phyloP scores from a whole-genome alignment of 805 yeast species.

The Ogataea siamensis region DNA sequence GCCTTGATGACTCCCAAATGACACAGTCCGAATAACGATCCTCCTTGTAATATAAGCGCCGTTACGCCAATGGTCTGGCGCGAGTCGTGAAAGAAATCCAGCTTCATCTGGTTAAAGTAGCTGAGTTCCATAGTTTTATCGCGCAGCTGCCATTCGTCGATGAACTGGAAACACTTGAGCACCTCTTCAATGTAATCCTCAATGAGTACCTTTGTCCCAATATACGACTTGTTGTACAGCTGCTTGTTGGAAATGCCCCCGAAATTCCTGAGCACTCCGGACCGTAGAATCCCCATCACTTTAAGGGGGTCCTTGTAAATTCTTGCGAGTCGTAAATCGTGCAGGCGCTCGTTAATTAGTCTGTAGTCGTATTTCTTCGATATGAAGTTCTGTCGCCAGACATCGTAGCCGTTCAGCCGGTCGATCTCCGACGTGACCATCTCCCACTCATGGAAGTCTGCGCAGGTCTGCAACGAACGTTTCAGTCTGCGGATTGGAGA shows the following conservation, averaged over 20 bases:
- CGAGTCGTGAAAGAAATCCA: conserved; percentile 81
- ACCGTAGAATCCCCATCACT: conserved; percentile 66
- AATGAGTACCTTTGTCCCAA: conserved; percentile 86
- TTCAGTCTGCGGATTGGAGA: conserved; percentile 24
- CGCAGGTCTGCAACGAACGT: conserved; percentile 40
- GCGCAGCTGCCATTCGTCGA: conserved; percentile 42
- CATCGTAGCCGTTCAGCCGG: conserved; percentile 49
- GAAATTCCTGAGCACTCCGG: conserved; percentile 84
- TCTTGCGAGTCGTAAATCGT: conserved; percentile 60
- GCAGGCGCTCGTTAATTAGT: conserved; percentile 71
- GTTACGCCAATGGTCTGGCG: conserved; percentile 87
- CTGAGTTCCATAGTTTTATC: conserved; percentile 35
- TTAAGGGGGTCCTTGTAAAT: conserved; percentile 52
- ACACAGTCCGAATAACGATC: conserved; percentile 89
- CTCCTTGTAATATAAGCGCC: conserved; percentile 90
- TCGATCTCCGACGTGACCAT: conserved; percentile 49
- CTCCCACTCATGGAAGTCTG: conserved; percentile 71
- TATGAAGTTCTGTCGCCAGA: conserved; percentile 81
- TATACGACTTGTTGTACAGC: conserved; percentile 74
- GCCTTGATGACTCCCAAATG: conserved; percentile 92
- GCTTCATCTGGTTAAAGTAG: conserved; percentile 55
- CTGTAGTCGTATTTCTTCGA: conserved; percentile 81
- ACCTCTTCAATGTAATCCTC: conserved; percentile 86
- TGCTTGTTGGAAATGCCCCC: conserved; percentile 84
- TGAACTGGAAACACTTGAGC: conserved; percentile 58